A percentile compares a stretch with the other conserved stretches of the same genome.
Conservation (phyloP, 2,329 filamentous ascomycete species). For the Trichoderma atroviride region DNA sequence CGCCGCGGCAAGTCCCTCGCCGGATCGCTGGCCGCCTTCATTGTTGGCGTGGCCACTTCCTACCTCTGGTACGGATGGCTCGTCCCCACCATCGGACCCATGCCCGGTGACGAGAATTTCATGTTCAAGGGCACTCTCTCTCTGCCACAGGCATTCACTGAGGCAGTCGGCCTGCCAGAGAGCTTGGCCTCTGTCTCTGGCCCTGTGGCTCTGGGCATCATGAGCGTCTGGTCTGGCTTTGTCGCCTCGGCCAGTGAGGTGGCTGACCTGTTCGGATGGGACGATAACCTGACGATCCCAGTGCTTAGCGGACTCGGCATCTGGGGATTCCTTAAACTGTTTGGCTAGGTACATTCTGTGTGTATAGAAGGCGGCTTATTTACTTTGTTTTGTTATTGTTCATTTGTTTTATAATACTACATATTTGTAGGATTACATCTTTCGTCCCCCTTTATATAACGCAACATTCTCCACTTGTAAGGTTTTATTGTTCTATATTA, state of each 20-base stretch:
- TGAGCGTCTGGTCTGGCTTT: slow-evolving; percentile 87
- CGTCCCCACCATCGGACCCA: slow-evolving; percentile 67
- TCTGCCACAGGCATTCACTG: slow-evolving; percentile 64
- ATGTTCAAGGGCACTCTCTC: slow-evolving; percentile 79
- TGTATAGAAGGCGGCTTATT: neutral
- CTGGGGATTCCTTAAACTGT: slow-evolving; percentile 88
- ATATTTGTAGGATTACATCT: neutral
- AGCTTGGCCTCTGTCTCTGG: slow-evolving; percentile 67
- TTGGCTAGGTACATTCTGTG: slow-evolving; percentile 55
- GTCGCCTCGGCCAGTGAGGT: slow-evolving; percentile 88
- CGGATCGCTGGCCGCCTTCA: slow-evolving; percentile 80
- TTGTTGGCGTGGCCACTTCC: slow-evolving; percentile 81
- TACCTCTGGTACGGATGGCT: slow-evolving; percentile 87
- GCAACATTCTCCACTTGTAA: neutral
- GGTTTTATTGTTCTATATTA: slow-evolving; percentile 6
- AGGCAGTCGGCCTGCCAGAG: slow-evolving; percentile 62
- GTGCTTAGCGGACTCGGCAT: slow-evolving; percentile 85
- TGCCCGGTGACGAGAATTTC: slow-evolving; percentile 68
- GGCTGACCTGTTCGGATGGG: slow-evolving; percentile 88
- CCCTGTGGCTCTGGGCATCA: slow-evolving; percentile 70
- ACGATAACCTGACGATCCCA: slow-evolving; percentile 97
- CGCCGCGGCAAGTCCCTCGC: slow-evolving; percentile 89
- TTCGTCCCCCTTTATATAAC: neutral
- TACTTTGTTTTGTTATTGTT: neutral
- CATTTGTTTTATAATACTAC: neutral